Evolutionary conservation across 2,329 filamentous ascomycete species (phyloP).

Genomic region (Claviceps citrina): DNA sequence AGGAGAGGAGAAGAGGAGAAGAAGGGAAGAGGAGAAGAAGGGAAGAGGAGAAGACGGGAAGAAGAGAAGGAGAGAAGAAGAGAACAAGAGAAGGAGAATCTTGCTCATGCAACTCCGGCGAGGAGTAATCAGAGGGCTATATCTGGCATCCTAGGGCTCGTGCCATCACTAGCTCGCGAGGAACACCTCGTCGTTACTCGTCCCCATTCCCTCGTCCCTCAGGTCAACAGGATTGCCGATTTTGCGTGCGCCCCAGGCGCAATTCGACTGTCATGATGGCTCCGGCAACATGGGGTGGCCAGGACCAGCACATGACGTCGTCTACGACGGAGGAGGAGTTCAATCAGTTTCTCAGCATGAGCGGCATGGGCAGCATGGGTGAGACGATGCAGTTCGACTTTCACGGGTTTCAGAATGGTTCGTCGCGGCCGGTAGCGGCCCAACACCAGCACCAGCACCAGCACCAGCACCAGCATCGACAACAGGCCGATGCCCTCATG

Average conservation of each 20-base stretch:
- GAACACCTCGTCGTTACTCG: too few relatives aligned
- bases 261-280: constrained; percentile 30
- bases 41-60: too few relatives aligned
- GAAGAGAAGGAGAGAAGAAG: too few relatives aligned
- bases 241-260: background rate
- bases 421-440: constrained; percentile 18
- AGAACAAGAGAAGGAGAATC: too few relatives aligned
- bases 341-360: constrained; percentile 48
- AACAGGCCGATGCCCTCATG: constrained; percentile 23
- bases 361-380: constrained; percentile 34
- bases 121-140: too few relatives aligned
- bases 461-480: constrained; percentile 10
- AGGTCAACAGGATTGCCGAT: background rate
- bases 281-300: constrained; percentile 37
- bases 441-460: constrained; percentile 13
- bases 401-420: constrained; percentile 32
- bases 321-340: constrained; percentile 41
- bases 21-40: too few relatives aligned
- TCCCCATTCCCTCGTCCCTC: too few relatives aligned
- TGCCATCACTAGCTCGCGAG: too few relatives aligned
- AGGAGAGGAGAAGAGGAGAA: too few relatives aligned
- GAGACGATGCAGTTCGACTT: constrained; percentile 47
- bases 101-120: too few relatives aligned
- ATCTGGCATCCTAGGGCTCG: too few relatives aligned
- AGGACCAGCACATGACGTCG: constrained; percentile 38